These are phyloP conservation scores for Glomus cerebriforme DNA, from an alignment of 192 early-diverging fungal species.

Conservation along the genomic window DNA sequence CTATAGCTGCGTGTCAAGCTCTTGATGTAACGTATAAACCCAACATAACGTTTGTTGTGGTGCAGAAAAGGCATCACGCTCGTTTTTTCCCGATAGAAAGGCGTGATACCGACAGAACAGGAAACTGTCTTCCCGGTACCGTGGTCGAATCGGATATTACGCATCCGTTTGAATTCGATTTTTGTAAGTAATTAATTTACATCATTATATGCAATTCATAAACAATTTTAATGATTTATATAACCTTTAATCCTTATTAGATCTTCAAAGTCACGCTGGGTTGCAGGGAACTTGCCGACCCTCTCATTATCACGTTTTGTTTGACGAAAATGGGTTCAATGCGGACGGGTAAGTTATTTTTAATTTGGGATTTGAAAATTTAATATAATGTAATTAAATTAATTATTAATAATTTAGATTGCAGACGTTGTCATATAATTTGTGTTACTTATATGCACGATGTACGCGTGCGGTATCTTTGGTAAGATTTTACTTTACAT, in stretches of 20 bases:
- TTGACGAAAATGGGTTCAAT: slow-evolving; percentile 82
- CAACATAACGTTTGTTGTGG: slow-evolving; percentile 78
- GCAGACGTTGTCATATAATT: slow-evolving; percentile 86
- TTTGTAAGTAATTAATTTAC: slow-evolving; percentile 52
- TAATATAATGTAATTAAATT: not conserved
- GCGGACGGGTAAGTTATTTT: slow-evolving; percentile 50
- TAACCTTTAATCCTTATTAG: not conserved
- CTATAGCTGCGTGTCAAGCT: slow-evolving; percentile 55
- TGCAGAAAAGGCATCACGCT: slow-evolving; percentile 90
- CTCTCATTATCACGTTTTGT: slow-evolving; percentile 88
- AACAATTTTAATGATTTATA: not conserved
- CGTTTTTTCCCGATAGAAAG: slow-evolving; percentile 76
- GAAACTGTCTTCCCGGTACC: slow-evolving; percentile 84
- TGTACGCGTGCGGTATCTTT: slow-evolving; percentile 87
- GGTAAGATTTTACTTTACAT: slow-evolving; percentile 10
- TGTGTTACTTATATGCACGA: slow-evolving; percentile 90
- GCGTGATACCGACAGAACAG: slow-evolving; percentile 64
- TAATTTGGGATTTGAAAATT: not conserved
- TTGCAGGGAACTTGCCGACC: slow-evolving; percentile 94
- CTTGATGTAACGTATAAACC: slow-evolving; percentile 76
- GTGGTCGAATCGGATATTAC: slow-evolving; percentile 72
- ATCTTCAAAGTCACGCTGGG: slow-evolving; percentile 87
- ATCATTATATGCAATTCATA: not conserved
- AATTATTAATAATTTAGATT: slow-evolving; percentile 41
- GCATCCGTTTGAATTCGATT: slow-evolving; percentile 85